Evolutionary conservation across 192 early-diverging fungal genomes (phyloP).

Genomic region (Entophlyctis luteolus): DNA sequence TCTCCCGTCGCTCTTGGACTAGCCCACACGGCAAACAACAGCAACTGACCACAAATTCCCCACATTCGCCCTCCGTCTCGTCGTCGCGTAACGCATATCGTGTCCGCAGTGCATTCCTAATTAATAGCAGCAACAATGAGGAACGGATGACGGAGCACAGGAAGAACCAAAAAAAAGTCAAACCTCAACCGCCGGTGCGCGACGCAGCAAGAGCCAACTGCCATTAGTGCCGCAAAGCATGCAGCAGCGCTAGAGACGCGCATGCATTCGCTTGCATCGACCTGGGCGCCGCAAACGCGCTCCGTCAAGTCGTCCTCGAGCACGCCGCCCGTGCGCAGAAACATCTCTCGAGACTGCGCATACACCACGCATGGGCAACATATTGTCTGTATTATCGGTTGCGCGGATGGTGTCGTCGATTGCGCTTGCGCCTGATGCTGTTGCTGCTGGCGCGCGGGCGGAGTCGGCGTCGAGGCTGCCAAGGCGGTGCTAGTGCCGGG

Average conservation of each 20-base stretch:
- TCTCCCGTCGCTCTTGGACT: constrained; percentile 14
- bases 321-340: constrained; percentile 3
- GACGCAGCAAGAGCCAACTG: background rate
- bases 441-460: background rate
- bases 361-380: constrained; percentile 13
- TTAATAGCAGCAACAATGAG: too few relatives aligned
- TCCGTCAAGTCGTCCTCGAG: background rate
- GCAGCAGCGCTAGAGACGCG: background rate
- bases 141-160: too few relatives aligned
- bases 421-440: background rate
- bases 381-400: background rate
- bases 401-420: background rate
- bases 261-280: background rate
- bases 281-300: background rate
- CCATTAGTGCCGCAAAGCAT: background rate
- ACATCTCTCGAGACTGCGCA: constrained; percentile 7
- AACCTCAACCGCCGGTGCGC: background rate
- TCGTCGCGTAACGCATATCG: background rate
- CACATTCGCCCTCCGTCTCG: constrained; percentile 1
- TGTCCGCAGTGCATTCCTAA: background rate
- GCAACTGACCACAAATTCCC: background rate
- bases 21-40: constrained; percentile 2
- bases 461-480: background rate
- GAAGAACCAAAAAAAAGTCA: too few relatives aligned
- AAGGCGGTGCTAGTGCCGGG: background rate